Evolutionary conservation across 1,284 basidiomycete genomes (phyloP).

Genomic region (Malassezia obtusa): DNA sequence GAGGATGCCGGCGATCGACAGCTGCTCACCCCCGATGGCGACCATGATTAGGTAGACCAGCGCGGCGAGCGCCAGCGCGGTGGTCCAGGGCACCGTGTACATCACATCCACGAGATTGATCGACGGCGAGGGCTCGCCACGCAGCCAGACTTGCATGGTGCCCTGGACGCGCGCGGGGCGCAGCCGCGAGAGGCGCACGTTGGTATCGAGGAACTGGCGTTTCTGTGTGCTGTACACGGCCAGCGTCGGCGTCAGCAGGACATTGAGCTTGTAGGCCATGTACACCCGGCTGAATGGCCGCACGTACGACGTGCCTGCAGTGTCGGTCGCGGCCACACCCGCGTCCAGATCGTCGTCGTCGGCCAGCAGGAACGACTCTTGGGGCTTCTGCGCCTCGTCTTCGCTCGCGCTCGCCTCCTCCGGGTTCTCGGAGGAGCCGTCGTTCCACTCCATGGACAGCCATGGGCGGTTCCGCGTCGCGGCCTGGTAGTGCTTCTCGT

Average conservation of each 20-base stretch:
- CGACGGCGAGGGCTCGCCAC: slow-evolving; percentile 4
- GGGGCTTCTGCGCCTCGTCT: neutral
- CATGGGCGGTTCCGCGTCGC: slow-evolving; percentile 43
- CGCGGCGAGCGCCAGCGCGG: neutral
- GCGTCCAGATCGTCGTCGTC: slow-evolving; percentile 48
- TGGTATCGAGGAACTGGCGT: slow-evolving; percentile 41
- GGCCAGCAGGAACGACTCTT: slow-evolving; percentile 43
- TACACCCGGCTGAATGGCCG: slow-evolving; percentile 49
- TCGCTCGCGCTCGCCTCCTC: neutral
- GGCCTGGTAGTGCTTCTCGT: slow-evolving; percentile 40
- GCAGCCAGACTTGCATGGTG: slow-evolving; percentile 5
- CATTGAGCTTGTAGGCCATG: slow-evolving; percentile 47
- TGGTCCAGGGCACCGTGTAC: slow-evolving; percentile 9
- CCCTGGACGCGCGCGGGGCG: slow-evolving; percentile 6
- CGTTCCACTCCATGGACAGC: slow-evolving; percentile 49
- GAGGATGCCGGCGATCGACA: neutral
- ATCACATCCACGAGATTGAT: slow-evolving; percentile 6
- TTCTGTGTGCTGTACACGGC: slow-evolving; percentile 44
- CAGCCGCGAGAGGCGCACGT: slow-evolving; percentile 32
- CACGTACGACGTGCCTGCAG: slow-evolving; percentile 42
- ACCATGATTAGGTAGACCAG: neutral
- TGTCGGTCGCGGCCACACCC: slow-evolving; percentile 33
- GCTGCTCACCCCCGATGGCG: slow-evolving; percentile 1
- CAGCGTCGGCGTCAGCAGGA: slow-evolving; percentile 47
- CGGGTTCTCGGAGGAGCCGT: slow-evolving; percentile 37